phyloP scores from a whole-genome alignment of 2,329 filamentous ascomycete species.

The Nigrospora osmanthi region DNA sequence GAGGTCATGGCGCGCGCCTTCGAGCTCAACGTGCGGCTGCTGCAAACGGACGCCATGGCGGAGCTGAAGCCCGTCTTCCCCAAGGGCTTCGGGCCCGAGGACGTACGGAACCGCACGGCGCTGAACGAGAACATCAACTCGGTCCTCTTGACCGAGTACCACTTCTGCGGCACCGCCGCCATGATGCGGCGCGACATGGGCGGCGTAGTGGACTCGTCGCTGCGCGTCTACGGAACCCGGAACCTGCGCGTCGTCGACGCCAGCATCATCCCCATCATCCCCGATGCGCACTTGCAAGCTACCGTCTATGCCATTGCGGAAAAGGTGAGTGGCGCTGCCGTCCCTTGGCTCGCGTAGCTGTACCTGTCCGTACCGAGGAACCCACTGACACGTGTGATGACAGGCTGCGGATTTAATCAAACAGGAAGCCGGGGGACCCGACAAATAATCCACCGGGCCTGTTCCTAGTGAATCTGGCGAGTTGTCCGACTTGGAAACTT shows the following conservation, averaged over 20 bases:
- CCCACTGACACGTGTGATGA: not conserved
- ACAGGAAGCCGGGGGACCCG: too few relatives aligned
- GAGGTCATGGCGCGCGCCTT: conserved; percentile 16
- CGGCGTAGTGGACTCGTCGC: conserved; percentile 33
- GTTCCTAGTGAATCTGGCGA: too few relatives aligned
- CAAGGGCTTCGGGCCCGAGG: conserved; percentile 9
- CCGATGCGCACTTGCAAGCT: conserved; percentile 24
- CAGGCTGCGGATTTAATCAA: conserved; percentile 2
- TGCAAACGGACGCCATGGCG: conserved; percentile 15
- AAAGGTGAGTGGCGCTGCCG: conserved; percentile 24
- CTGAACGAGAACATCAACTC: conserved; percentile 11
- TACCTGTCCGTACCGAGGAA: too few relatives aligned
- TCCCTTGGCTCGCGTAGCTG: not conserved
- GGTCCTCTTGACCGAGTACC: conserved; percentile 31
- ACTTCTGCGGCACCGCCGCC: conserved; percentile 31
- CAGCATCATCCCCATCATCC: conserved; percentile 32
- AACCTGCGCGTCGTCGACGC: conserved; percentile 37
- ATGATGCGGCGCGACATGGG: conserved; percentile 34
- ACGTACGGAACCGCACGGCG: conserved; percentile 14
- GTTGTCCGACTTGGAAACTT: too few relatives aligned
- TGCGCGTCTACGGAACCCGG: conserved; percentile 33
- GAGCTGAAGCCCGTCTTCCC: conserved; percentile 12
- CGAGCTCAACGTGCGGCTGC: conserved; percentile 15
- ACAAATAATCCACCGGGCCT: too few relatives aligned
- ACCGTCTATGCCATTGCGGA: conserved; percentile 22